phyloP scores from a whole-genome alignment of 2,329 filamentous ascomycete species.

The Dactylellina cionopaga region DNA sequence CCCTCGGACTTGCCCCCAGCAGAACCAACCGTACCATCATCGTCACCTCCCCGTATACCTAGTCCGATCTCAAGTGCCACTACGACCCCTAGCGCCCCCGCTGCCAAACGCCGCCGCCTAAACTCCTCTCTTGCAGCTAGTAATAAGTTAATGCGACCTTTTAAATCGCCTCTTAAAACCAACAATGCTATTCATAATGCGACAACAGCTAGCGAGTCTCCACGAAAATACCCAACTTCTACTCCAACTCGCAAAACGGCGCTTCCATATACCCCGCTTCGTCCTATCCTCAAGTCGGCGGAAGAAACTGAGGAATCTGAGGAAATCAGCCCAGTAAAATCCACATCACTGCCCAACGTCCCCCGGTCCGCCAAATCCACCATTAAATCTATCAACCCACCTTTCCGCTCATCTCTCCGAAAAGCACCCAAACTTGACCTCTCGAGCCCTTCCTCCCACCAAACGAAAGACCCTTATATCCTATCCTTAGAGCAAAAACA shows the following conservation, averaged over 20 bases:
- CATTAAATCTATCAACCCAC: slow-evolving; percentile 38
- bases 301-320: slow-evolving; percentile 21
- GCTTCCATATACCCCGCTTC: slow-evolving; percentile 31
- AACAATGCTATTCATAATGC: slow-evolving; percentile 28
- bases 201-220: not conserved
- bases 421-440: slow-evolving; percentile 16
- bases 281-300: not conserved
- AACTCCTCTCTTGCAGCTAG: slow-evolving; percentile 27
- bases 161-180: slow-evolving; percentile 47
- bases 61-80: slow-evolving; percentile 25
- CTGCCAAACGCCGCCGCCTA: slow-evolving; percentile 44
- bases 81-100: slow-evolving; percentile 29
- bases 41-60: slow-evolving; percentile 39
- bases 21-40: slow-evolving; percentile 12
- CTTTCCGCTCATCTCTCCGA: slow-evolving; percentile 40
- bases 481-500: slow-evolving; percentile 38
- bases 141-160: slow-evolving; percentile 36
- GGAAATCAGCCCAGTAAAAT: slow-evolving; percentile 20
- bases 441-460: slow-evolving; percentile 18
- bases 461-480: slow-evolving; percentile 42
- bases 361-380: slow-evolving; percentile 13
- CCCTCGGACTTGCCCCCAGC: slow-evolving; percentile 4
- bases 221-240: slow-evolving; percentile 36
- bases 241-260: slow-evolving; percentile 33
- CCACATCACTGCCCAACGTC: not conserved